Percentiles rank a stretch among this genome's conserved stretches.
Evolutionary conservation across 1,284 basidiomycete species (phyloP).

Genomic region (Exsudoporus floridanus): DNA sequence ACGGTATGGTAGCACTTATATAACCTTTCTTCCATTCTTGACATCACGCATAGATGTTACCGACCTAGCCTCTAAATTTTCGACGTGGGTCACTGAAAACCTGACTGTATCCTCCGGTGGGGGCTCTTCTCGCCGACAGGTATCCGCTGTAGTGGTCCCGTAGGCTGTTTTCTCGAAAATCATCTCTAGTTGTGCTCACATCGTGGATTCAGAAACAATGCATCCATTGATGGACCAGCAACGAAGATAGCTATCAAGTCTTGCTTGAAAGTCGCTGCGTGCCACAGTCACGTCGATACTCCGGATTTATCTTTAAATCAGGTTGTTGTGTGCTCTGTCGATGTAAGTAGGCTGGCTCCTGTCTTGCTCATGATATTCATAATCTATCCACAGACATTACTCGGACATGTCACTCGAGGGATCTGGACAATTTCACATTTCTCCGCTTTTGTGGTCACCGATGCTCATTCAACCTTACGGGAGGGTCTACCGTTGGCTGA

Average conservation of each 20-base stretch:
- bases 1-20: conserved; percentile 17
- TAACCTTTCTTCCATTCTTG: background rate
- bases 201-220: conserved; percentile 14
- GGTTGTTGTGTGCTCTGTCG: conserved; percentile 39
- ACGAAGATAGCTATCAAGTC: conserved; percentile 18
- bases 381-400: conserved; percentile 27
- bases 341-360: conserved; percentile 31
- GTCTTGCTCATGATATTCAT: conserved; percentile 10
- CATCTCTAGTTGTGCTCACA: conserved; percentile 2
- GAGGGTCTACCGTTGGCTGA: conserved; percentile 38
- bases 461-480: conserved; percentile 33
- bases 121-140: conserved; percentile 2
- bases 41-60: conserved; percentile 18
- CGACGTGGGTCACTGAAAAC: conserved; percentile 19
- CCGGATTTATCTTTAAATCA: conserved; percentile 37
- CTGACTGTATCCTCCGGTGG: background rate
- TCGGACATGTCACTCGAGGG: conserved; percentile 33
- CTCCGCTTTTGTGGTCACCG: conserved; percentile 43
- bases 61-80: conserved; percentile 22
- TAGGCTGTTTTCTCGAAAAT: conserved; percentile 11
- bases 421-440: conserved; percentile 41
- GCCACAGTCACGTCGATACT: conserved; percentile 17
- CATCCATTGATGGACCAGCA: conserved; percentile 16
- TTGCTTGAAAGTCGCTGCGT: conserved; percentile 25
- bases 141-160: conserved; percentile 25